Evolutionary conservation across 306 rosid genomes (phyloP), one percentile per base, ranked within the genome.

Genomic region (Sechiopsis laciniata): DNA sequence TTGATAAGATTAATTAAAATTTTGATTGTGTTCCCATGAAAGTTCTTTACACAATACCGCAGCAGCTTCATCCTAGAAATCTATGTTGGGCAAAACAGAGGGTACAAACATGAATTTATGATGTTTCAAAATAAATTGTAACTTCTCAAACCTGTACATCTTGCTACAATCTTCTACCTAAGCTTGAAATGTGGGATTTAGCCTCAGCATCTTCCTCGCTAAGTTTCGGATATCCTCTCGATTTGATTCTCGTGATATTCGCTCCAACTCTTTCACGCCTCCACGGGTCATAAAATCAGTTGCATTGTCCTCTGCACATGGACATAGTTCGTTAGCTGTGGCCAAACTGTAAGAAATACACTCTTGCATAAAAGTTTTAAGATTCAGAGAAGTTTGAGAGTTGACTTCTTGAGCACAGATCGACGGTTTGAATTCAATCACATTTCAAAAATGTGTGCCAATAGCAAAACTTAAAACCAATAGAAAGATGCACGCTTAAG

Each of bases 141-240:
- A 26, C 22, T 22, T 50, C 26, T 46, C 20, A 68, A 48, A 22
- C 42, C 73, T 51, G 46, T 70, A 70, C 74, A 70, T 70, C 13
- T 70, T 70, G 73, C 35, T 66, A 42, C 72, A n/a, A 4, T 51
- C 13, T 66, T 32, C 76, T 29, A 82, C 76, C 73, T 83, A 79
- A 53, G 72, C 75, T 19, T 72, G 76, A 76, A 88, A 81, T 29
- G 73, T 61, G 0, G 86, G 72, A 54, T 77, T 88, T 52, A 72
- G 72, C 75, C 80, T 77, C 78, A 88, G 73, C 8, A 70, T 83
- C 79, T 80, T 83, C 79, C 83, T 83, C 53, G 90, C 93, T 12
- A 86, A 74, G 78, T 79, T 88, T 53, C 87, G 88, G 42, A 88
- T 82, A 74, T 88, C 93, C 45, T 88, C 93, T 79, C 83, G 77